Evolutionary conservation across 768 basidiomycete species (phyloP), one percentile per base, ranked within the genome.

Genomic region (Lepiota venenata): DNA sequence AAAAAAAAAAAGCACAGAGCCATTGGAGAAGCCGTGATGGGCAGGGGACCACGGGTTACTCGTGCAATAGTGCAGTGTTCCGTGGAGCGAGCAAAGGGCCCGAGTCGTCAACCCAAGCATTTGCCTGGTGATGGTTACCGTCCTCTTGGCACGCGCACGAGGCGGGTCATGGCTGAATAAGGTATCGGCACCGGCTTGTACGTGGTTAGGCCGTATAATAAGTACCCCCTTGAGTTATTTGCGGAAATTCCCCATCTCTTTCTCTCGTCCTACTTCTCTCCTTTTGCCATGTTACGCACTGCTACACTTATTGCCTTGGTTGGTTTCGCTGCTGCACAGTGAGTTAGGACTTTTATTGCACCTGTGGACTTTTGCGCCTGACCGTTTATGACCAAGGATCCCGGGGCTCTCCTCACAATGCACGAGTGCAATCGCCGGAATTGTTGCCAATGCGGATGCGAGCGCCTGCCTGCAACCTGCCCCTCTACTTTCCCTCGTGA

Each of bases 341-440:
- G 62, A 61, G 74, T 70, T n/a, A n/a, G n/a, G n/a, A n/a, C n/a
- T n/a, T n/a, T n/a, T n/a, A n/a, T n/a, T n/a, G 27, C 16, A 25
- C 37, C 16, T 22, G 32, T 6, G 37, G 44, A 16, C 18, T 15
- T 35, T 14, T 60, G 45, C 18, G 37, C 1, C 51, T 57, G 45
- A 7, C 60, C 51, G 60, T 32, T n/a, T 25, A 32, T 8, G 2
- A 32, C 32, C n/a, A 62, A 55, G 59, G 46, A 12, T 57, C 29
- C 14, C 47, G 3, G 73, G 72, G 25, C 49, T 85, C 40, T 83
- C 84, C 0, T 58, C 69, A 1, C 60, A 67, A 52, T 91, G 88
- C 66, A 67, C 74, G 52, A 54, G 62, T 18, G 69, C 83, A 11
- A 59, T 91, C 29, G 59, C 74, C 10, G 55, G 59, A 21, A 59